These are phyloP conservation scores for Russula brevipes DNA, from an alignment of 768 basidiomycete species.

Conservation along the genomic window DNA sequence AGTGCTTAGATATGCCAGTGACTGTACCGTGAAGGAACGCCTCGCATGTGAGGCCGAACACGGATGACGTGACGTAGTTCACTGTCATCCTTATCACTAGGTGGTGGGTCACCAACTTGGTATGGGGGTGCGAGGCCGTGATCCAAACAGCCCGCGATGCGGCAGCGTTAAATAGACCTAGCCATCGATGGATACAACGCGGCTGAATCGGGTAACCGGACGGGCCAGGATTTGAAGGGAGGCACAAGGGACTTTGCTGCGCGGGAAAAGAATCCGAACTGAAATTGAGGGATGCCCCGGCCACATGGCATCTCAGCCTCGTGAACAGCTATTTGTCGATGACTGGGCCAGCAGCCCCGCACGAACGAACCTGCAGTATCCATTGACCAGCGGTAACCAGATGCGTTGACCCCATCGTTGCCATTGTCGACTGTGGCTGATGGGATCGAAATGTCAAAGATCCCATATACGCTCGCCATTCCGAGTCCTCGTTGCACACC, in stretches of 20 bases:
- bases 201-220: background rate
- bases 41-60: slow-evolving; percentile 38
- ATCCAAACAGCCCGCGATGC: too few species aligned
- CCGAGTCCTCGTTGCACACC: background rate
- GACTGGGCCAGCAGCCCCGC: too few species aligned
- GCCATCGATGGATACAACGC: background rate
- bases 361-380: too few species aligned
- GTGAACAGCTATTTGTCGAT: too few species aligned
- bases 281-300: background rate
- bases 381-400: background rate
- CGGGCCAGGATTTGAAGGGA: background rate
- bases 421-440: background rate
- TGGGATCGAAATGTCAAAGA: background rate
- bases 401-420: background rate
- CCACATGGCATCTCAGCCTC: too few species aligned
- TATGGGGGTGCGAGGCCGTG: background rate
- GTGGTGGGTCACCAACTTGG: background rate
- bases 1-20: slow-evolving; percentile 27
- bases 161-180: slow-evolving; percentile 1
- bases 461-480: background rate
- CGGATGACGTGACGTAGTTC: slow-evolving; percentile 31
- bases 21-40: slow-evolving; percentile 34
- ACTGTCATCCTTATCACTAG: slow-evolving; percentile 26
- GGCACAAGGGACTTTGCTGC: too few species aligned
- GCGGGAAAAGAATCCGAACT: background rate